Evolutionary conservation across 257 asterid genomes (phyloP).

Genomic region (Solanum sparsipilum): DNA sequence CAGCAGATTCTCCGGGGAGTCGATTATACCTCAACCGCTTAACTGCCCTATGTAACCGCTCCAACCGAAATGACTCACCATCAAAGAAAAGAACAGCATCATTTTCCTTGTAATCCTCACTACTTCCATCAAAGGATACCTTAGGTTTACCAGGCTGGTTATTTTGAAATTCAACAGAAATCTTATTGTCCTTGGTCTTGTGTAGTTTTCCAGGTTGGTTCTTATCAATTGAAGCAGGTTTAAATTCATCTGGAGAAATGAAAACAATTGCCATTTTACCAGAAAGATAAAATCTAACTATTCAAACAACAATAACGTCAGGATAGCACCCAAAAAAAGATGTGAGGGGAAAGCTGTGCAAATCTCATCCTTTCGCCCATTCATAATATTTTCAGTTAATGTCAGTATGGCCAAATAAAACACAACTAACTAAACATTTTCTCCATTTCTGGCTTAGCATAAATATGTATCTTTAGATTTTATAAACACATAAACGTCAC

Average conservation of each 20-base stretch:
- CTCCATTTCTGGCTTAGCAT: not conserved
- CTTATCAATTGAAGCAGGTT: slow-evolving; percentile 96
- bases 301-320: not conserved
- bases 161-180: slow-evolving; percentile 80
- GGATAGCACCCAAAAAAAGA: not conserved
- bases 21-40: slow-evolving; percentile 82
- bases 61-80: slow-evolving; percentile 75
- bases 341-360: not conserved
- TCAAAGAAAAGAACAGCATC: slow-evolving; percentile 92
- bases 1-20: slow-evolving; percentile 58
- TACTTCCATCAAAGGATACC: slow-evolving; percentile 78
- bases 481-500: not conserved
- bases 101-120: slow-evolving; percentile 87
- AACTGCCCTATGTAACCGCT: slow-evolving; percentile 83
- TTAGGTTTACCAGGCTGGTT: slow-evolving; percentile 84
- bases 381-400: not conserved
- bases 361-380: not conserved
- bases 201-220: slow-evolving; percentile 76
- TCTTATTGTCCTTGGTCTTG: slow-evolving; percentile 80
- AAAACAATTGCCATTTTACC: not conserved
- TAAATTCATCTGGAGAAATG: slow-evolving; percentile 67
- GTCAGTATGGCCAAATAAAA: not conserved
- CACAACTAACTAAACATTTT: not conserved
- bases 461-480: not conserved
- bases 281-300: not conserved